Conservation (phyloP, 768 basidiomycete species). For the Lactarius indigo region DNA sequence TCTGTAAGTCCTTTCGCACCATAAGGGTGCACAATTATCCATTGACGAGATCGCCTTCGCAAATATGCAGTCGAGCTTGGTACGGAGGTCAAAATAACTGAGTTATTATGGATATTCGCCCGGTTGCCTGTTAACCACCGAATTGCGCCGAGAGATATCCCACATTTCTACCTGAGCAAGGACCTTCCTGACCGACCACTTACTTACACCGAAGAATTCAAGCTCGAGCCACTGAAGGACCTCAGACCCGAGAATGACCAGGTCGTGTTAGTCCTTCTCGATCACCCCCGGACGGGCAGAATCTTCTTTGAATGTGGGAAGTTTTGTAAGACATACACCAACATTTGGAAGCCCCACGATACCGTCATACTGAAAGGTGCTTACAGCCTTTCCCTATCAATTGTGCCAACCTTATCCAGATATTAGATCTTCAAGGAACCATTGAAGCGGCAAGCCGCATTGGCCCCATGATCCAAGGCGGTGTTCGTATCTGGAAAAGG, state of each 20-base stretch:
- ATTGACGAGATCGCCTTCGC: not conserved
- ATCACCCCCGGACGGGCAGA: slow-evolving; percentile 9
- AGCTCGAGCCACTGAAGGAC: slow-evolving; percentile 17
- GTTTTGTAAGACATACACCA: slow-evolving; percentile 18
- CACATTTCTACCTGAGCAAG: slow-evolving; percentile 16
- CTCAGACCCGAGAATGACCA: slow-evolving; percentile 15
- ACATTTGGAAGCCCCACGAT: slow-evolving; percentile 15
- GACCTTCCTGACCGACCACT: slow-evolving; percentile 13
- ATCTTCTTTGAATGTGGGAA: slow-evolving; percentile 18
- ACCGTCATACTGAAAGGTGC: slow-evolving; percentile 15
- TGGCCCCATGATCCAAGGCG: slow-evolving; percentile 1
- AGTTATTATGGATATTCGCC: slow-evolving; percentile 17
- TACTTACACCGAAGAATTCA: slow-evolving; percentile 9
- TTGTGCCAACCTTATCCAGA: not conserved
- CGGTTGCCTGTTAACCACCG: slow-evolving; percentile 18
- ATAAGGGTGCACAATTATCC: not conserved
- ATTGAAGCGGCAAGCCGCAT: slow-evolving; percentile 11
- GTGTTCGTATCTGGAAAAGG: slow-evolving; percentile 21
- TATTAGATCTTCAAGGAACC: slow-evolving; percentile 18
- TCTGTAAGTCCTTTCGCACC: not conserved
- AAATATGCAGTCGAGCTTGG: slow-evolving; percentile 7
- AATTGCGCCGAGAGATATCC: slow-evolving; percentile 17
- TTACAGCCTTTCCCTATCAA: not conserved
- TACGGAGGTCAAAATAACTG: slow-evolving; percentile 14
- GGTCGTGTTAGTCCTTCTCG: slow-evolving; percentile 12